Evolutionary conservation across 78 protist species (phyloP).

Genomic region (Dictyostelium purpureum): DNA sequence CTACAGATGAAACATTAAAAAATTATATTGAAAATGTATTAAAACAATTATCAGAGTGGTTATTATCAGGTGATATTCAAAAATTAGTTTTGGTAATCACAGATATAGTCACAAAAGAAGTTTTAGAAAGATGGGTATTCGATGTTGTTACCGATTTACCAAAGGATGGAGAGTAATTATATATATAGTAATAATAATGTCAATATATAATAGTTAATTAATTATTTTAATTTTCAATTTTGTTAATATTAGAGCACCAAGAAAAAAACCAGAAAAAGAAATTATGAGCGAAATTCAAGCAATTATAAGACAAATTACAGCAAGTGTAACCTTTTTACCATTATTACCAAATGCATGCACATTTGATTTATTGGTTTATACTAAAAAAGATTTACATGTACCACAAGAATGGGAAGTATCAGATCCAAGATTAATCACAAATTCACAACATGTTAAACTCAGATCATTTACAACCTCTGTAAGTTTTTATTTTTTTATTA

Average conservation of each 20-base stretch:
- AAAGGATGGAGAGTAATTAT: conserved; percentile 33
- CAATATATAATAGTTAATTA: neutral
- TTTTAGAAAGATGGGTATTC: conserved; percentile 98
- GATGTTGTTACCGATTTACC: conserved; percentile 92
- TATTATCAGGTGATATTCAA: conserved; percentile 90
- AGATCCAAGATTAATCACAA: conserved; percentile 94
- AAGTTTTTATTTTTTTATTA: neutral
- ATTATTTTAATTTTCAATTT: neutral
- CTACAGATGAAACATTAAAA: conserved; percentile 91
- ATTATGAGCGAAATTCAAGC: conserved; percentile 96
- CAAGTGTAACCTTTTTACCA: conserved; percentile 97
- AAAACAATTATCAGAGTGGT: conserved; percentile 93
- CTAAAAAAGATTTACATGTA: conserved; percentile 78
- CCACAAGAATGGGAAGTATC: conserved; percentile 96
- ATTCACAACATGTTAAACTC: conserved; percentile 91
- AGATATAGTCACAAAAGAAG: conserved; percentile 76
- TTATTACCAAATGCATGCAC: conserved; percentile 80
- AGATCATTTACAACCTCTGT: conserved; percentile 96
- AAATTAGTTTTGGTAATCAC: conserved; percentile 96
- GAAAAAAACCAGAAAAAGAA: conserved; percentile 88
- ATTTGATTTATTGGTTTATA: conserved; percentile 98
- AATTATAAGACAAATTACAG: conserved; percentile 97
- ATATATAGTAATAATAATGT: neutral
- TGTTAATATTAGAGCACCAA: conserved; percentile 33
- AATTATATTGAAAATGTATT: conserved; percentile 92